A percentile compares a stretch with the other conserved stretches of the same genome.
phyloP scores from a whole-genome alignment of 768 basidiomycete species.

The Crucibulum laeve region DNA sequence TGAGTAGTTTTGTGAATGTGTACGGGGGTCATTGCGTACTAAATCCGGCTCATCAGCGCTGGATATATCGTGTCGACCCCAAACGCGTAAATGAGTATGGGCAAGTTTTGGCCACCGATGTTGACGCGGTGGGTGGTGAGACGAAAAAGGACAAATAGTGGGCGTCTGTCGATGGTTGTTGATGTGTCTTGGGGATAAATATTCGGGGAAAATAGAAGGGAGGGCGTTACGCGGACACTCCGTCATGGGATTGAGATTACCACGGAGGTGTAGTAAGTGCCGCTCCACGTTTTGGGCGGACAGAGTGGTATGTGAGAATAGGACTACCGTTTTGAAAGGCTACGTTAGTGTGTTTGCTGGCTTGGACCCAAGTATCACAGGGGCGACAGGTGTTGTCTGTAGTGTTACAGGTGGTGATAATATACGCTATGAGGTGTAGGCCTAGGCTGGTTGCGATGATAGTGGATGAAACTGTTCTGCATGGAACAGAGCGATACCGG shows the following conservation, averaged over 20 bases:
- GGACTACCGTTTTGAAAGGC: slow-evolving; percentile 9
- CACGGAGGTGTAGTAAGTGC: slow-evolving; percentile 18
- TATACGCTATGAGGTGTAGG: too few relatives aligned
- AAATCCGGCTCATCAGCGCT: slow-evolving; percentile 54
- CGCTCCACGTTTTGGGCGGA: slow-evolving; percentile 7
- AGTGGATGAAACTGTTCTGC: too few relatives aligned
- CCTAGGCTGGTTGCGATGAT: too few relatives aligned
- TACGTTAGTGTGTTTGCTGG: background rate
- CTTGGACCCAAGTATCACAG: background rate
- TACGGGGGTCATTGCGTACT: slow-evolving; percentile 6
- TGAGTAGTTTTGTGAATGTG: slow-evolving; percentile 26
- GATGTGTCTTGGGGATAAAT: background rate
- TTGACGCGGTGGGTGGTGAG: slow-evolving; percentile 37
- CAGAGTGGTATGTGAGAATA: slow-evolving; percentile 12
- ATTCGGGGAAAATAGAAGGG: background rate
- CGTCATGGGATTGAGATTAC: slow-evolving; percentile 9
- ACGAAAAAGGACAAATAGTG: slow-evolving; percentile 53
- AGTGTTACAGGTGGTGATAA: background rate
- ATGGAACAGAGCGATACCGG: too few relatives aligned
- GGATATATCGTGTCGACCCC: slow-evolving; percentile 96
- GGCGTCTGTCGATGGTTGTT: background rate
- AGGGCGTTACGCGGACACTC: background rate
- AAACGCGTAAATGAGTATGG: slow-evolving; percentile 97
- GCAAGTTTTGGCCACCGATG: slow-evolving; percentile 63
- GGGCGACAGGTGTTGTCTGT: background rate